These are phyloP conservation scores for Diutina scorzettiae DNA, from an alignment of 1,139 yeast species.

Conservation along the genomic window DNA sequence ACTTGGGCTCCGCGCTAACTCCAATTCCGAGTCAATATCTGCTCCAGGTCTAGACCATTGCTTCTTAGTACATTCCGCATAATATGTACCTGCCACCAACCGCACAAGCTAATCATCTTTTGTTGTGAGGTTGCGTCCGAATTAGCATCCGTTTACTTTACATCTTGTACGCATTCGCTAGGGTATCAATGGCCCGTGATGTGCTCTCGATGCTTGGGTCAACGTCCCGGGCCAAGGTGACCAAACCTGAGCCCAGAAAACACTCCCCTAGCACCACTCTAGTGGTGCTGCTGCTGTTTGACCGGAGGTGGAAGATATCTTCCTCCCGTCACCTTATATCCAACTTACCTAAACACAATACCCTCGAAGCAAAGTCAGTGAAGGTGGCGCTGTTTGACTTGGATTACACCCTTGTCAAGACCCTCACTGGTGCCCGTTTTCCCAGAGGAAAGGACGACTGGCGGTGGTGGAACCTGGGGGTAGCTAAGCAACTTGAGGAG, in stretches of 20 bases:
- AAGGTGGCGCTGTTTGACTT: constrained; percentile 64
- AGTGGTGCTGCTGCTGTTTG: neutral
- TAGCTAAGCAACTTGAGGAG: constrained; percentile 13
- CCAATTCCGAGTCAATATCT: too few relatives aligned
- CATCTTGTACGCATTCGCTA: too few relatives aligned
- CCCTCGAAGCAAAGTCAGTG: constrained; percentile 8
- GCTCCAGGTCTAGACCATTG: too few relatives aligned
- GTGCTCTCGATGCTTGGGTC: neutral
- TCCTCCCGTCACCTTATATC: neutral
- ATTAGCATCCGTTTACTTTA: too few relatives aligned
- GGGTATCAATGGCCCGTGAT: neutral
- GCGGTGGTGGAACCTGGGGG: constrained; percentile 41
- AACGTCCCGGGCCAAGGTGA: neutral
- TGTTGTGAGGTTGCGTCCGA: too few relatives aligned
- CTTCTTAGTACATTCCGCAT: too few relatives aligned
- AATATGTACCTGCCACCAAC: too few relatives aligned
- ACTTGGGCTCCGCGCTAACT: too few relatives aligned
- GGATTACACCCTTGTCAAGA: constrained; percentile 56
- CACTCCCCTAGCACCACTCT: neutral
- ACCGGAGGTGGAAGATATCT: neutral
- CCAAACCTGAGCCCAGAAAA: neutral
- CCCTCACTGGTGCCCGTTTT: constrained; percentile 47
- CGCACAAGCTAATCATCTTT: too few relatives aligned
- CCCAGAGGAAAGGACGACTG: constrained; percentile 54
- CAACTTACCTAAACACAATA: neutral